Conservation (phyloP, 2,329 filamentous ascomycete genomes). For the Diaporthe sp. region DNA sequence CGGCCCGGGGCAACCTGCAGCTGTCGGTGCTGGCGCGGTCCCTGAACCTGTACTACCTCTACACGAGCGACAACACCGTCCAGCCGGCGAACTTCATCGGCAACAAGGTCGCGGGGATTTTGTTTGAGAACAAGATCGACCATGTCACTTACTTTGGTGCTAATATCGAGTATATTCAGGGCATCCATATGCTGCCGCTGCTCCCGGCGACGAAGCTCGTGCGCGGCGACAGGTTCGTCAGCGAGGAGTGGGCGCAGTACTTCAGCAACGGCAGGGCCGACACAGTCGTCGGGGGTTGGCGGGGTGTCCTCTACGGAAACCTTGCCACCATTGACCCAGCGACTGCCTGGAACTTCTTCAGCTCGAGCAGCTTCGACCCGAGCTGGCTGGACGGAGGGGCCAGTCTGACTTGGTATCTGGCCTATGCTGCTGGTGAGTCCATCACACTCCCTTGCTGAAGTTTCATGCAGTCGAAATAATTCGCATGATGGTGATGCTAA, state of each 20-base stretch:
- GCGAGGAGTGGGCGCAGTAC: constrained; percentile 85
- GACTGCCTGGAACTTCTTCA: constrained; percentile 82
- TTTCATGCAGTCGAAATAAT: too few relatives aligned
- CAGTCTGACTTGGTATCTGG: constrained; percentile 87
- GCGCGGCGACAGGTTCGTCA: constrained; percentile 78
- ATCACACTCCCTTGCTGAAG: not conserved
- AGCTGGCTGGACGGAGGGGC: constrained; percentile 85
- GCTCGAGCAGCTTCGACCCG: constrained; percentile 72
- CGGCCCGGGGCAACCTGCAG: constrained; percentile 87
- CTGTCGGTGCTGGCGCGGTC: constrained; percentile 82
- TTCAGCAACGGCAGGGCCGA: constrained; percentile 79
- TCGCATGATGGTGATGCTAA: not conserved
- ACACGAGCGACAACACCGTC: constrained; percentile 75
- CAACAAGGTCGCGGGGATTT: constrained; percentile 79
- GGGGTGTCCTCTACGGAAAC: constrained; percentile 86
- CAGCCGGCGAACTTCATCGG: constrained; percentile 83
- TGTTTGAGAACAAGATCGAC: constrained; percentile 97
- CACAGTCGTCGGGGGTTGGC: constrained; percentile 82
- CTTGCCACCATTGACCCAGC: constrained; percentile 81
- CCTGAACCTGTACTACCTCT: constrained; percentile 86
- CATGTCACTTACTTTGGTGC: constrained; percentile 91
- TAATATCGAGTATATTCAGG: constrained; percentile 78
- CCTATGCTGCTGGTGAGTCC: constrained; percentile 78
- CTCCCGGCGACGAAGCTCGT: constrained; percentile 75
- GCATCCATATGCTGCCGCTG: constrained; percentile 74